Evolutionary conservation across 148 eudicot species (phyloP).

Genomic region (Rhododendron ferrugineum): DNA sequence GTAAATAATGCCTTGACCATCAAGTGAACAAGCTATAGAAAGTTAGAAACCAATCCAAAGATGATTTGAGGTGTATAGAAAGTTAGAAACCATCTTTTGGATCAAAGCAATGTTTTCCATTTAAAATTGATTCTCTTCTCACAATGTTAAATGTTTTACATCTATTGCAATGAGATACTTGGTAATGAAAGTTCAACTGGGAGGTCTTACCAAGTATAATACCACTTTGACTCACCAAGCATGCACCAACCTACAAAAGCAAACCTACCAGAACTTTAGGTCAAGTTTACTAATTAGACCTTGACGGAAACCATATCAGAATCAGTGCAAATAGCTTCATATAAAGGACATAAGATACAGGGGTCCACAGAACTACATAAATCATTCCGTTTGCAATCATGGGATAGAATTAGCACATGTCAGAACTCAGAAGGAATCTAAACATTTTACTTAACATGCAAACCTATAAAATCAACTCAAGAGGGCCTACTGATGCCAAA

Average conservation of each 20-base stretch:
- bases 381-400: background rate
- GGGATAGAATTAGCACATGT: background rate
- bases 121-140: background rate
- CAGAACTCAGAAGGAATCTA: background rate
- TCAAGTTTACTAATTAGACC: background rate
- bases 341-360: background rate
- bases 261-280: background rate
- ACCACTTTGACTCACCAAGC: slow-evolving; percentile 73
- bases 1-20: background rate
- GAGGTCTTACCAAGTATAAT: slow-evolving; percentile 63
- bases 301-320: background rate
- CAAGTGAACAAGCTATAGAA: background rate
- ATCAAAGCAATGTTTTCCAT: background rate
- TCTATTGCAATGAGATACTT: background rate
- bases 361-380: background rate
- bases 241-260: slow-evolving; percentile 64
- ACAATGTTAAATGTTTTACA: background rate
- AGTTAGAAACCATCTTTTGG: background rate
- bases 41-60: background rate
- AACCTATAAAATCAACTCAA: background rate
- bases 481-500: background rate
- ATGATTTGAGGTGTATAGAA: background rate
- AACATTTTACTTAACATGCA: background rate
- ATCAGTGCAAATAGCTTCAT: background rate
- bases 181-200: slow-evolving; percentile 1